Conservation (phyloP, 495 filamentous ascomycete genomes). For the Glonium stellatum region DNA sequence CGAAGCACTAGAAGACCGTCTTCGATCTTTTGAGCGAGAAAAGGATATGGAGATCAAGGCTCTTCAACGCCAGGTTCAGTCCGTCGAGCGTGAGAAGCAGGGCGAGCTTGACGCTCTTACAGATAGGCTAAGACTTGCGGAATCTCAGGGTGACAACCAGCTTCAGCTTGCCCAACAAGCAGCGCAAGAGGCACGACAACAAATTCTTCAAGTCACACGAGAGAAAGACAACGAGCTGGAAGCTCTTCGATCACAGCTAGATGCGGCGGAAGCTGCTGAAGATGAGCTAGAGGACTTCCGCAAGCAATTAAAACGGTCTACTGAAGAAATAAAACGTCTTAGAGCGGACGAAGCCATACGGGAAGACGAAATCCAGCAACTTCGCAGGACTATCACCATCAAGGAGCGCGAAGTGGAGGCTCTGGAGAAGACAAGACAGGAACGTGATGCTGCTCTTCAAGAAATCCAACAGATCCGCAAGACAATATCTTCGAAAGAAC, state of each 20-base stretch:
- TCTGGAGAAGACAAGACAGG: conserved; percentile 11
- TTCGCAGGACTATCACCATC: conserved; percentile 9
- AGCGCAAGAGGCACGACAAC: conserved; percentile 26
- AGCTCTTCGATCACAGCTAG: conserved; percentile 22
- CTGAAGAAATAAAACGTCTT: conserved; percentile 18
- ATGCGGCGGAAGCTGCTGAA: conserved; percentile 19
- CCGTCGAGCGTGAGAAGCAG: conserved; percentile 19
- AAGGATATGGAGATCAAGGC: conserved; percentile 27
- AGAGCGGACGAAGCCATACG: conserved; percentile 6
- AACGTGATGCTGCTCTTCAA: conserved; percentile 17
- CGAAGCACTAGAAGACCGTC: conserved; percentile 20
- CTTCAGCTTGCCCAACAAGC: conserved; percentile 32
- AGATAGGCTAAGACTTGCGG: conserved; percentile 27
- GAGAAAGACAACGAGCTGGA: conserved; percentile 30
- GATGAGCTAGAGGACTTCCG: conserved; percentile 26
- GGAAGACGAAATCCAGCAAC: conserved; percentile 25
- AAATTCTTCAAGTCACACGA: conserved; percentile 23
- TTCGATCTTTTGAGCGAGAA: conserved; percentile 12
- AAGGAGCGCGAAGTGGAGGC: conserved; percentile 11
- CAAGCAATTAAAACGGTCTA: conserved; percentile 13
- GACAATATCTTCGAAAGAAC: conserved; percentile 43
- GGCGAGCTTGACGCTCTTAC: conserved; percentile 24
- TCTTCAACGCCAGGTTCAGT: conserved; percentile 24
- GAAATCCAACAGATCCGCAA: conserved; percentile 11
- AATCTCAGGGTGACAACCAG: conserved; percentile 31